Percentiles rank a stretch among this genome's conserved stretches.
Evolutionary conservation across 2,329 filamentous ascomycete species (phyloP).

Genomic region (Westerdykella aurantiaca): DNA sequence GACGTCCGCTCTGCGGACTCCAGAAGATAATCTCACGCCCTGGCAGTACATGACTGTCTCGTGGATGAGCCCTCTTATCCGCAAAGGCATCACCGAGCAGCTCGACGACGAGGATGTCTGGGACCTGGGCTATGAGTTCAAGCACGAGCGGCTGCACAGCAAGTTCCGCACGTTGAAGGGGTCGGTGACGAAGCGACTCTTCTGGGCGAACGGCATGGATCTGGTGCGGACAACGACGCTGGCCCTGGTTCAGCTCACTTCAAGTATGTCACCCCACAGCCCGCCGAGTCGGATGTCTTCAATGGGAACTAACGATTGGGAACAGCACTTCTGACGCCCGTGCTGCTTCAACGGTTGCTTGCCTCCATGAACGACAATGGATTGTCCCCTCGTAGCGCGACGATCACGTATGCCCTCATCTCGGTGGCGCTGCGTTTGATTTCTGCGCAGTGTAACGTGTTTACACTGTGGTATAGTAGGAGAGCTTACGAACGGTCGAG

Average conservation of each 20-base stretch:
- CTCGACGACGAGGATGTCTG: conserved; percentile 77
- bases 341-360: conserved; percentile 68
- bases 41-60: conserved; percentile 82
- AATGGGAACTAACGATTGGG: conserved; percentile 1
- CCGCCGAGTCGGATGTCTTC: too few species aligned
- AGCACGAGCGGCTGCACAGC: conserved; percentile 68
- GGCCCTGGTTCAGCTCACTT: conserved; percentile 57
- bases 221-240: conserved; percentile 62
- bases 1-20: conserved; percentile 57
- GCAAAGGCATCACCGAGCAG: conserved; percentile 57
- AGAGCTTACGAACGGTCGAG: conserved; percentile 77
- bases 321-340: conserved; percentile 48
- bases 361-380: conserved; percentile 55
- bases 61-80: conserved; percentile 74
- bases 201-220: conserved; percentile 75
- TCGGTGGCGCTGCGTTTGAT: conserved; percentile 57
- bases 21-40: conserved; percentile 72
- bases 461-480: conserved; percentile 75
- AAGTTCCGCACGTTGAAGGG: conserved; percentile 68
- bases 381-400: conserved; percentile 46
- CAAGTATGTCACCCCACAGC: conserved; percentile 38
- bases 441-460: conserved; percentile 59
- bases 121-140: conserved; percentile 72
- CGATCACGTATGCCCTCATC: conserved; percentile 60
- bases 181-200: conserved; percentile 62